Percentiles rank a stretch among this genome's conserved stretches.
Conservation (phyloP, 2,329 filamentous ascomycete genomes). For the Cladosporium sp. region DNA sequence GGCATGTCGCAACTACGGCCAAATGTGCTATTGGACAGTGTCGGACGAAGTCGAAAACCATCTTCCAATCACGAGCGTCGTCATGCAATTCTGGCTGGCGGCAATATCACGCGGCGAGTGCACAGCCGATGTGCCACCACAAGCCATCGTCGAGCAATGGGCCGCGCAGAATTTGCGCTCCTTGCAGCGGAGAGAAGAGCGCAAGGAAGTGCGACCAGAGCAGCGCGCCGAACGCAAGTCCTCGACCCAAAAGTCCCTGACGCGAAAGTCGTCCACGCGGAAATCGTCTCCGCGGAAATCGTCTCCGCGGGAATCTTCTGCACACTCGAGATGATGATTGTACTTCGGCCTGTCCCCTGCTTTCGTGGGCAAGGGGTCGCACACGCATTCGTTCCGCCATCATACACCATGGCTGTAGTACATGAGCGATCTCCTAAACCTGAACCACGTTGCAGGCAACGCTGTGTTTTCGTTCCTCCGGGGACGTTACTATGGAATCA, state of each 20-base stretch:
- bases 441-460: not conserved
- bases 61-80: constrained; percentile 9
- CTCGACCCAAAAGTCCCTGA: not conserved
- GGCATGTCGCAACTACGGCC: constrained; percentile 6
- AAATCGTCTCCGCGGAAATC: not conserved
- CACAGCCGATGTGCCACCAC: not conserved
- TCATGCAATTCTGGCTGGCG: constrained; percentile 11
- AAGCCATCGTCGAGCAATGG: constrained; percentile 4
- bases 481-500: not conserved
- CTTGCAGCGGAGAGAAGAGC: not conserved
- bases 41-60: not conserved
- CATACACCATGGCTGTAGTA: not conserved
- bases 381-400: not conserved
- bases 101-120: constrained; percentile 7
- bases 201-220: not conserved
- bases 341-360: not conserved
- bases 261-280: not conserved
- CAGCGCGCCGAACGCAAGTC: not conserved
- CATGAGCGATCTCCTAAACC: too few relatives aligned
- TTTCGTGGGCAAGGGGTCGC: not conserved
- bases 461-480: not conserved
- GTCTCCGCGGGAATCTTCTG: too few relatives aligned
- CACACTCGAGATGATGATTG: not conserved
- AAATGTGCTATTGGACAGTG: constrained; percentile 7
- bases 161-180: not conserved